A percentile compares a stretch with the other conserved stretches of the same genome.
Conservation (phyloP, 2,329 filamentous ascomycete genomes). For the Ophiostoma sp. region DNA sequence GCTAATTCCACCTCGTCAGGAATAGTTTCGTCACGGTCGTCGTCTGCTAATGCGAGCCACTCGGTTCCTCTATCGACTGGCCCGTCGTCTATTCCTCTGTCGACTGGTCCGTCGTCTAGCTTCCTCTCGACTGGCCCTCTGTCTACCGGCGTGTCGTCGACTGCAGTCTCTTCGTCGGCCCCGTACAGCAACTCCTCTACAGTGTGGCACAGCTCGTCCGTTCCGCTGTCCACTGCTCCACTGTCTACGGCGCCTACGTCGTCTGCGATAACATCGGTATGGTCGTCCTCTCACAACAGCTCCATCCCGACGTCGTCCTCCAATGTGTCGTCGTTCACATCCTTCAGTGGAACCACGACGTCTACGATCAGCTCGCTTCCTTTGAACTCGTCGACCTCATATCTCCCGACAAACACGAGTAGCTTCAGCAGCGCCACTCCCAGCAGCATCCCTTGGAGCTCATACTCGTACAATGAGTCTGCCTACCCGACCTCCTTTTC, state of each 20-base stretch:
- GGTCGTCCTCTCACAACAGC: conserved; percentile 3
- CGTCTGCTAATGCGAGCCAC: not conserved
- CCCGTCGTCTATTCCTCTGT: not conserved
- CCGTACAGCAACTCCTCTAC: conserved; percentile 11
- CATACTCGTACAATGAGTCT: not conserved
- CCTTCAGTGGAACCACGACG: not conserved
- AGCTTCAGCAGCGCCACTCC: not conserved
- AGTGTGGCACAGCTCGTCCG: not conserved
- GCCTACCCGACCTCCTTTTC: not conserved
- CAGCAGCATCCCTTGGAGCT: conserved; percentile 3
- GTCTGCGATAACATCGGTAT: not conserved
- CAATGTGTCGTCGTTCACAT: no score
- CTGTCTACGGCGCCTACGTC: not conserved
- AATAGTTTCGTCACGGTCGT: not conserved
- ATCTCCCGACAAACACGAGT: conserved; percentile 5
- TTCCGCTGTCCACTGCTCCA: not conserved
- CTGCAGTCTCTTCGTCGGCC: not conserved
- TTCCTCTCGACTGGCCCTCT: conserved; percentile 4
- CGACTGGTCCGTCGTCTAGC: not conserved
- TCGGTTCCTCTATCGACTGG: conserved; percentile 7
- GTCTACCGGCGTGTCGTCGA: conserved; percentile 3
- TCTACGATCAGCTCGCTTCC: not conserved
- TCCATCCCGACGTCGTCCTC: not conserved
- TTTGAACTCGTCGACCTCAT: not conserved
- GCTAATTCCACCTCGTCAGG: not conserved